Base-by-base conservation (phyloP, 2,329 filamentous ascomycete species). In the Pseudogymnoascus verrucosus region DNA sequence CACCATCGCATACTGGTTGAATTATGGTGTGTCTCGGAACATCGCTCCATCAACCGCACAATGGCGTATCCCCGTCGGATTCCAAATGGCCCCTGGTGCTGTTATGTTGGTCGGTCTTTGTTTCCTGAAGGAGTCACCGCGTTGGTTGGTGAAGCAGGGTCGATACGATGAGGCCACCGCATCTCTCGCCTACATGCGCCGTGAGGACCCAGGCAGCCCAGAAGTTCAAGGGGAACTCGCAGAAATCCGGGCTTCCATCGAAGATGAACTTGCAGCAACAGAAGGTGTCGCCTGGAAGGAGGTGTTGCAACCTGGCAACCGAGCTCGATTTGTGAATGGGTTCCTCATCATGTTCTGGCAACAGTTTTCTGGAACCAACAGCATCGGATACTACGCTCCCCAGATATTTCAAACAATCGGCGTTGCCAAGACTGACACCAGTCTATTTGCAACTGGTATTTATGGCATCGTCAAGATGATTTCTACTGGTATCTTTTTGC, bases 211-310 rank as follows among this genome's bases (percentile, higher is more conserved):
- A 78, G 87, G 70, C 78, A 83, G 16, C 88, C 88, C 69, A 14
- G 69, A 71, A 6, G 76, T 91, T 8, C 69, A 82, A 0, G 74
- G 78, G 3, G 87, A 93, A 72, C 83, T 89, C 63, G 78, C 78
- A 61, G 81, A 79, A 64, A 91, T 93, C 72, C 83, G 84, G 66
- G 78, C 79, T 19, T 81, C 87, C 23, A 84, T 90, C 66, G 83
- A 89, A 66, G 84, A 88, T 16, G 89, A 93, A 72, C 80, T 88
- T 59, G 87, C 90, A 72, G 87, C 87, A 0, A 89, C 84, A 26
- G 81, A 82, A 76, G 79, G 76, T 1, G 69, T 81, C 37, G 80
- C 78, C 0, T 76, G 77, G 71, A 79, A 75, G 61, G 80, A 82
- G 67, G 70, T 76, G 3, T 72, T 80, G 6, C 73, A 79, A 16